Conservation (phyloP, 140 eudicot species). For the Senecio squalidus region DNA sequence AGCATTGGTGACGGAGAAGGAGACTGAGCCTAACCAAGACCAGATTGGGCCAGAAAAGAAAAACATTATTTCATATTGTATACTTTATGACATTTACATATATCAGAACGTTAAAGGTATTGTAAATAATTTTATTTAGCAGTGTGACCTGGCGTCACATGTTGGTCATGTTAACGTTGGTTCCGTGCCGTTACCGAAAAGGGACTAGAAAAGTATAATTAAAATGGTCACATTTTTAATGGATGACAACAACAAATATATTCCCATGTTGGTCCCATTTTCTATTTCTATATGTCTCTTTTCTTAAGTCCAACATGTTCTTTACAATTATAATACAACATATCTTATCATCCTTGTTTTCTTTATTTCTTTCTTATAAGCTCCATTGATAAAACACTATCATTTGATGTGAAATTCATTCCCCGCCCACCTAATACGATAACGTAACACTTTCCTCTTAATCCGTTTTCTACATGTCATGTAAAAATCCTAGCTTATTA, state of each 20-base stretch:
- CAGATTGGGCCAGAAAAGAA: neutral
- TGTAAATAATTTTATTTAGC: too few relatives aligned
- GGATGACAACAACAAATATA: neutral
- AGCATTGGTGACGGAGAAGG: conserved; percentile 17
- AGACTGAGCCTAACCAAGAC: conserved; percentile 9
- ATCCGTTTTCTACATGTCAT: conserved; percentile 2
- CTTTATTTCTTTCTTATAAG: too few relatives aligned
- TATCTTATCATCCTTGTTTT: too few relatives aligned
- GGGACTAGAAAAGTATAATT: neutral
- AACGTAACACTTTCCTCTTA: conserved; percentile 2
- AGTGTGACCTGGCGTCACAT: conserved; percentile 22
- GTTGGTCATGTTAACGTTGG: conserved; percentile 19
- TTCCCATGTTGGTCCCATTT: neutral
- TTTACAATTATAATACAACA: too few relatives aligned
- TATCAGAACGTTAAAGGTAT: neutral
- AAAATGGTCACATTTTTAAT: neutral
- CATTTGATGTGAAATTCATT: too few relatives aligned
- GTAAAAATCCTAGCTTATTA: conserved; percentile 5
- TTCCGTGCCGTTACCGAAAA: conserved; percentile 17
- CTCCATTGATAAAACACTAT: too few relatives aligned
- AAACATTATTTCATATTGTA: neutral
- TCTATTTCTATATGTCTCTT: neutral
- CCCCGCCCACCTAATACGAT: conserved; percentile 6
- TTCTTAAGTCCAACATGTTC: too few relatives aligned
- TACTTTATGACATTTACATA: neutral